Base-by-base conservation (phyloP, 495 filamentous ascomycete species). In the Aspergillus panamensis region DNA sequence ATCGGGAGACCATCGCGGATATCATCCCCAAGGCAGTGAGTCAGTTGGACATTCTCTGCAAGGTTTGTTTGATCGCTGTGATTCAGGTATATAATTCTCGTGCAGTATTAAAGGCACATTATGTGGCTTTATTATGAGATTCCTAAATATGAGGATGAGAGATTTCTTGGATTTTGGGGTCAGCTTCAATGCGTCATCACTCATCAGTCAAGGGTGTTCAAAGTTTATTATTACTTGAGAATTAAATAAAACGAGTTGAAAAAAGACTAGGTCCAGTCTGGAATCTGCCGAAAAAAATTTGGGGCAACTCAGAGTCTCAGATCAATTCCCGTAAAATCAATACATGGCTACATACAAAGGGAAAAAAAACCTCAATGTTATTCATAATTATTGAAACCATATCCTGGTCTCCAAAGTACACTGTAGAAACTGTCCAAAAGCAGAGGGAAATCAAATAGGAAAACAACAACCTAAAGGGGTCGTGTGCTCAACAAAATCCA, bases 1-100 rank as follows among this genome's bases (percentile, higher is more conserved):
- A 49, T 59, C 56, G 56, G 60, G 55, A 55, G 48, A 21, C 25
- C 32, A 44, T 49, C 12, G 59, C 56, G 61, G 61, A 63, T 55
- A 52, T 53, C 20, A 12, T 44, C 42, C 42, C 19, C 40, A 9
- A 19, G 42, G n/a, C 25, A 25, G 25, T 2, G 25, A 25, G 25
- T 25, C 25, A 5, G 25, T 2, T 25, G 25, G 25, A 25, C 25
- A 25, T 25, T 5, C 25, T 2, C 25, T 25, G 25, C 25, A 25
- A 25, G 25, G 25, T 25, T 25, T 25, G 25, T 25, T 25, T 25
- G 25, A 25, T 25, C 5, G 25, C 25, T 25, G 25, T 25, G 25
- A 25, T 5, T 25, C 25, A 25, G 2, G 25, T 25, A 25, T 25
- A 25, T 25, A 25, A 25, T 25, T 25, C 25, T 25, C 25, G 25